Evolutionary conservation across 228 moss, liverwort and hornwort species (phyloP).

Genomic region (Sphagnum fallax): DNA sequence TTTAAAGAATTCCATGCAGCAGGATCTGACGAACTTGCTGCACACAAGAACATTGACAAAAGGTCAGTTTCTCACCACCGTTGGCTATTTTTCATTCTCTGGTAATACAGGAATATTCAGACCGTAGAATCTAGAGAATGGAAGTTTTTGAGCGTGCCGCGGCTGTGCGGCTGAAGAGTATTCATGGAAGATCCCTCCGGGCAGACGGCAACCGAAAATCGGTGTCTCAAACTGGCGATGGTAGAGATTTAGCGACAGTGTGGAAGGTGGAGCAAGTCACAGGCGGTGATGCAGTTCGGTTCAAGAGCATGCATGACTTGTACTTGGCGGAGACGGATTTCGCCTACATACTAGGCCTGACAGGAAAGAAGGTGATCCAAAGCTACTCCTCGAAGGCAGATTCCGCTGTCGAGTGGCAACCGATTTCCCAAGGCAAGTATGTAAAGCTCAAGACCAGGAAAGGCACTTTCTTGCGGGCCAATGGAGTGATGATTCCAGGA

Average conservation of each 20-base stretch:
- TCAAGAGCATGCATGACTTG: conserved; percentile 59
- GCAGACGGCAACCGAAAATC: conserved; percentile 57
- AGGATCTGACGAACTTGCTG: no score
- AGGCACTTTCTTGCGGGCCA: conserved; percentile 59
- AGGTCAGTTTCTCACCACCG: no score
- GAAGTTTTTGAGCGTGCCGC: conserved; percentile 7
- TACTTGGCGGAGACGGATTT: conserved; percentile 49
- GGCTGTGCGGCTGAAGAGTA: conserved; percentile 46
- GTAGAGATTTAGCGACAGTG: conserved; percentile 28
- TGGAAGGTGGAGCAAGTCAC: conserved; percentile 65
- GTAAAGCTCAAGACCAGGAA: conserved; percentile 37
- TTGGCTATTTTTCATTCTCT: no score
- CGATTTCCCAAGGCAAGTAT: conserved; percentile 13
- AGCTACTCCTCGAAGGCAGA: conserved; percentile 41
- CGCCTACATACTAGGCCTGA: conserved; percentile 35
- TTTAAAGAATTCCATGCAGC: no score
- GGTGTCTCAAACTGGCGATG: conserved; percentile 47
- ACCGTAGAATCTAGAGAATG: background rate
- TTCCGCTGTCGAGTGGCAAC: conserved; percentile 61
- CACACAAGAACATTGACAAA: no score
- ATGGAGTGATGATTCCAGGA: conserved; percentile 31
- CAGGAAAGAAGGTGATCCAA: conserved; percentile 70
- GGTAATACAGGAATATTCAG: no score
- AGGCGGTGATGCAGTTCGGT: conserved; percentile 31
- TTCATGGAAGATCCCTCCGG: conserved; percentile 72